Base-by-base conservation (phyloP, 2,329 filamentous ascomycete genomes). In the Zasmidium angulare region DNA sequence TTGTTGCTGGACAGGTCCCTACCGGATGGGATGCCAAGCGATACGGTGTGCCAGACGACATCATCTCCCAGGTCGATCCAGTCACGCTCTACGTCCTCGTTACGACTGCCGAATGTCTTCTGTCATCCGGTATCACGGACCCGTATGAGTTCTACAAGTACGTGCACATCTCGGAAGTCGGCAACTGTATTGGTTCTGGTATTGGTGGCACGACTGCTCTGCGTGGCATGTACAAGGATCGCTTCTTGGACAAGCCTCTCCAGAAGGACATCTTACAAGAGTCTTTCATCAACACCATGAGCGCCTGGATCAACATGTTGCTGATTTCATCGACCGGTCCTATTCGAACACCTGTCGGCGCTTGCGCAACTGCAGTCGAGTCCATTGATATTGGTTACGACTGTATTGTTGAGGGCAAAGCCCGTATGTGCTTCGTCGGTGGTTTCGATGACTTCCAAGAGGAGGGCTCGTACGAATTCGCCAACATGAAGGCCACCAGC, bases 81-180 rank as follows among this genome's bases (percentile, higher is more conserved):
- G 93, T 98, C 67, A 96, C 95, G 1, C 84, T 99, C 51, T 99
- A 91, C 74, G 91, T 98, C 26, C 89, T 99, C 49, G 93, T 98
- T 50, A 96, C 91, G 55, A 96, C 93, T 50, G 91, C 90, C 1
- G 96, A 99, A 77, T 88, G 93, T 60, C 87, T 99, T 7, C 84
- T 99, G 53, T 89, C 91, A 26, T 89, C 91, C 63, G 95, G 95
- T 87, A 93, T 99, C 75, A 98, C 95, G 23, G 96, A 99, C 74
- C 96, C 95, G 20, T 99, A 98, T 74, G 95, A 99, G 79, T 98
- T 99, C 81, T 99, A 99, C 86, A 93, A 98, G 82, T 99, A 99
- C 72, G 93, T 99, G 64, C 95, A 99, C 77, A 87, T 99, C 62
- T 98, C 95, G 7, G 91, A 99, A 74, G 90, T 99, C 53, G 95